These are phyloP conservation scores for Entrophospora sp. DNA, from an alignment of 192 early-diverging fungal genomes.

Conservation along the genomic window DNA sequence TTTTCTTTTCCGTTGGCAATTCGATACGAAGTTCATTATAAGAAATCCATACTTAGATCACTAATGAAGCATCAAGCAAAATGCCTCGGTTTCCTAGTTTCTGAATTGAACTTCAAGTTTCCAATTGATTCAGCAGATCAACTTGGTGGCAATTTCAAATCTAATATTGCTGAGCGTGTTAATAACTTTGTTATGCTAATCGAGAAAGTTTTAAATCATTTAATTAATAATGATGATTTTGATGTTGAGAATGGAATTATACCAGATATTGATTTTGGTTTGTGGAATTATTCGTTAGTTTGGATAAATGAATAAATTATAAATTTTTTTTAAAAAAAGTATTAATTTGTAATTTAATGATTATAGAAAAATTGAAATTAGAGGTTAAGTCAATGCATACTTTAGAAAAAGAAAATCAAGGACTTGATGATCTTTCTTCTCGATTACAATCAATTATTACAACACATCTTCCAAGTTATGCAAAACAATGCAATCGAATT, in stretches of 20 bases:
- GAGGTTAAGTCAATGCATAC: too few species aligned
- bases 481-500: conserved; percentile 25
- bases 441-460: conserved; percentile 29
- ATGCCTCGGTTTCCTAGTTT: conserved; percentile 53
- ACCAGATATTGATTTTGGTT: conserved; percentile 10
- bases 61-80: conserved; percentile 50
- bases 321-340: background rate
- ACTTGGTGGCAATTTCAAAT: background rate
- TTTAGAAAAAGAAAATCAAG: conserved; percentile 12
- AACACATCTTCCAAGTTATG: conserved; percentile 27
- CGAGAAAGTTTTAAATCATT: background rate
- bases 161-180: conserved; percentile 12
- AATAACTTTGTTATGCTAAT: conserved; percentile 3
- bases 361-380: too few species aligned
- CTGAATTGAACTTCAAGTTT: conserved; percentile 32
- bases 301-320: conserved; percentile 14
- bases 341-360: background rate
- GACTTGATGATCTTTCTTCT: conserved; percentile 15
- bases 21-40: conserved; percentile 50
- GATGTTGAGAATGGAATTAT: conserved; percentile 13
- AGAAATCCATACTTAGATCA: conserved; percentile 35
- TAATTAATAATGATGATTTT: background rate
- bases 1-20: conserved; percentile 38
- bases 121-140: background rate
- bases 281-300: too few species aligned